A percentile compares a stretch with the other conserved stretches of the same genome.
Evolutionary conservation across 2,329 filamentous ascomycete genomes (phyloP).

Genomic region (Leptographium flavum): DNA sequence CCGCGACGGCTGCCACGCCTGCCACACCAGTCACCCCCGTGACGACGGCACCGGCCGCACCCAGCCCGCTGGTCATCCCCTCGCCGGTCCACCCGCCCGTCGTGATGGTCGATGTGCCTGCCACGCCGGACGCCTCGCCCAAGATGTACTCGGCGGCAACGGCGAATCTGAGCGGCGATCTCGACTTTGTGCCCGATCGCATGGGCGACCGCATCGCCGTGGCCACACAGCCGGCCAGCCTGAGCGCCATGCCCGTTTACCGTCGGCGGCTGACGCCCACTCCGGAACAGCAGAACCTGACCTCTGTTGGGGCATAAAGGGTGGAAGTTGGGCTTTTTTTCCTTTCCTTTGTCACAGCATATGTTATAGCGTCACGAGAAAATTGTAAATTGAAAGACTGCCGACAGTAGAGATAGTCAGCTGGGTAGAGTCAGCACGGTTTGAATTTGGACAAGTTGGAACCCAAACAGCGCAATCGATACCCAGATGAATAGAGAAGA

Average conservation of each 20-base stretch:
- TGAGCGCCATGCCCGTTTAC: slow-evolving; percentile 9
- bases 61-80: slow-evolving; percentile 6
- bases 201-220: slow-evolving; percentile 41
- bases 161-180: slow-evolving; percentile 21
- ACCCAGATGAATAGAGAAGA: too few relatives aligned
- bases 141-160: slow-evolving; percentile 30
- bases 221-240: not conserved
- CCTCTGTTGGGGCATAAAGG: slow-evolving; percentile 1
- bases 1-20: slow-evolving; percentile 21
- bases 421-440: too few relatives aligned
- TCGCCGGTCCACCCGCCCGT: slow-evolving; percentile 5
- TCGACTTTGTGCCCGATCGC: slow-evolving; percentile 46
- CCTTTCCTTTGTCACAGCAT: too few relatives aligned
- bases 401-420: too few relatives aligned
- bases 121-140: slow-evolving; percentile 19
- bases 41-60: slow-evolving; percentile 7
- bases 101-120: slow-evolving; percentile 23
- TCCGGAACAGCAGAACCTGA: slow-evolving; percentile 26
- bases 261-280: slow-evolving; percentile 30
- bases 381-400: too few relatives aligned
- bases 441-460: too few relatives aligned
- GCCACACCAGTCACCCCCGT: slow-evolving; percentile 21
- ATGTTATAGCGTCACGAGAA: too few relatives aligned
- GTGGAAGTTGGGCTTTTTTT: too few relatives aligned
- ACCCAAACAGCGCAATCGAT: too few relatives aligned